Base-by-base conservation (phyloP, 331 rosid species). In the Malus hybrid region DNA sequence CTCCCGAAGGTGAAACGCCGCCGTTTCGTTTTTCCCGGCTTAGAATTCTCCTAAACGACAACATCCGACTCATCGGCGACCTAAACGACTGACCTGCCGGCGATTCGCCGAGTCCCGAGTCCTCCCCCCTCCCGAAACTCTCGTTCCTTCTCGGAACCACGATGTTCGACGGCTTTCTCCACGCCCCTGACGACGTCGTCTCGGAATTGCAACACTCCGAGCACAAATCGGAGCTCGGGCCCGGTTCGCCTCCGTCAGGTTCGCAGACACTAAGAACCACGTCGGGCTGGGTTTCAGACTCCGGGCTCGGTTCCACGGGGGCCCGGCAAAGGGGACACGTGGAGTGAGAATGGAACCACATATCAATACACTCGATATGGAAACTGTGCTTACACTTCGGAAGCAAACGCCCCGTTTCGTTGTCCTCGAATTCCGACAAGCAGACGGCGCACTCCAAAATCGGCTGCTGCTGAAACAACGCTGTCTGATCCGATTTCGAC, bases 261-360 rank as follows among this genome's bases (percentile, higher is more conserved):
- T 76, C 88, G 10, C 33, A 14, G 10, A 76, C 72, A 31, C 66
- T 14, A 12, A 83, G 19, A 7, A 72, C 77, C 3, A 77, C 76
- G 15, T 85, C 93, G 19, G 33, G 7, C 36, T 46, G 22, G 18
- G 22, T 7, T 15, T 66, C 73, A 2, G 52, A 22, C 1, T 24
- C 77, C 5, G 78, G 22, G 0, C 10, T 46, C 5, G 73, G 65
- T 64, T 93, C 97, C 6, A 93, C 97, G 1, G 86, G 66, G 1
- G 84, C 75, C 71, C 98, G 81, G 29, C 97, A 93, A 1, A 93
- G 85, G 0, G 98, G 98, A 18, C 98, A 93, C 0, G 96, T 91
- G 54, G 93, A 75, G 70, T 93, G 96, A 1, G 96, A 88, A 2
- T 79, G 90, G 64, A 93, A 87, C 98, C 98, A 91, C 94, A 88